A percentile compares a stretch with the other conserved stretches of the same genome.
Conservation (phyloP, 352 stramenopile genomes). For the Peronospora destructor region DNA sequence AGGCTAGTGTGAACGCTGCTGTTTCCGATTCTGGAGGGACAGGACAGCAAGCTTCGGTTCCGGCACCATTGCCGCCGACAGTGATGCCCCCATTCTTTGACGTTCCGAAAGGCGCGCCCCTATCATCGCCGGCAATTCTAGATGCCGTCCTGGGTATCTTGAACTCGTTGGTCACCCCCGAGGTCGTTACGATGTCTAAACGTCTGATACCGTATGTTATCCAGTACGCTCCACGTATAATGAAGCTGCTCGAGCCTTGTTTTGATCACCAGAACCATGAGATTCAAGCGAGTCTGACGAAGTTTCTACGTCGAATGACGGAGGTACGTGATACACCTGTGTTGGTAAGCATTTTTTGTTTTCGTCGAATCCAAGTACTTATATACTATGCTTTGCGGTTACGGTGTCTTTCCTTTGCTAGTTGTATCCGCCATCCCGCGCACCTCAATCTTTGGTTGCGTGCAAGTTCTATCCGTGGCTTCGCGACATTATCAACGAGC, state of each 20-base stretch:
- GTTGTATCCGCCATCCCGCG: conserved; percentile 68
- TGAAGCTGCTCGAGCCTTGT: conserved; percentile 86
- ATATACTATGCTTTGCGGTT: neutral
- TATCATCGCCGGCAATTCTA: conserved; percentile 82
- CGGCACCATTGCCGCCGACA: conserved; percentile 25
- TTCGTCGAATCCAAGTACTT: neutral
- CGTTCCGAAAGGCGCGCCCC: conserved; percentile 72
- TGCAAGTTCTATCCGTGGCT: conserved; percentile 88
- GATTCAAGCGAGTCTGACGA: conserved; percentile 63
- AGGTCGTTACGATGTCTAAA: conserved; percentile 71
- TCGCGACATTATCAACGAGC: conserved; percentile 78
- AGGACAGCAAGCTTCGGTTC: conserved; percentile 24
- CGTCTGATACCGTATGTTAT: conserved; percentile 75
- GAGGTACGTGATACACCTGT: conserved; percentile 38
- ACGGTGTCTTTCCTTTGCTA: conserved; percentile 22
- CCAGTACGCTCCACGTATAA: conserved; percentile 82
- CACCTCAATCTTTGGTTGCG: conserved; percentile 61
- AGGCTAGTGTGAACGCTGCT: conserved; percentile 30
- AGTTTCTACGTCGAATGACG: conserved; percentile 64
- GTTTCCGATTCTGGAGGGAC: conserved; percentile 12
- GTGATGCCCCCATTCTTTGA: conserved; percentile 77
- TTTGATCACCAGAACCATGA: conserved; percentile 80
- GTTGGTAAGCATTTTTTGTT: neutral
- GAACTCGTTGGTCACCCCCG: conserved; percentile 71
- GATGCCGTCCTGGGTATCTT: conserved; percentile 83